Conservation (phyloP, 2,329 filamentous ascomycete genomes). For the Aspergillus sp. region DNA sequence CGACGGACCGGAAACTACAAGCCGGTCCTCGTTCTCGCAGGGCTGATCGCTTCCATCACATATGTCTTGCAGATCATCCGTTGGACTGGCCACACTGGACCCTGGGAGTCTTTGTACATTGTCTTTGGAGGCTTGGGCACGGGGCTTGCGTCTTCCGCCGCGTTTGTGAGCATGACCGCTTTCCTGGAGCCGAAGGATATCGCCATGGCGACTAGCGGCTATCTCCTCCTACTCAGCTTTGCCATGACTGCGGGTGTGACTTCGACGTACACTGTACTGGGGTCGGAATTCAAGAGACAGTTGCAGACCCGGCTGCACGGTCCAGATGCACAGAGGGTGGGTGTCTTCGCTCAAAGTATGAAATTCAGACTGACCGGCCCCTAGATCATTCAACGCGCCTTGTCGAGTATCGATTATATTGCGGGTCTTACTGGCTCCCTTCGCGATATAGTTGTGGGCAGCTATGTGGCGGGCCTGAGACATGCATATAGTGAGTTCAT, state of each 20-base stretch:
- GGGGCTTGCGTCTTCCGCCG: constrained; percentile 46
- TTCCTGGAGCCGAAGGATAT: constrained; percentile 46
- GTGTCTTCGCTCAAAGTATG: neutral
- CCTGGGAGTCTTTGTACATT: constrained; percentile 58
- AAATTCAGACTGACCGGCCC: constrained; percentile 6
- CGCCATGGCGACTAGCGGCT: constrained; percentile 50
- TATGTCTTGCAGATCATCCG: constrained; percentile 54
- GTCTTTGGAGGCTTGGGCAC: constrained; percentile 56
- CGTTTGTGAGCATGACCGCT: constrained; percentile 52
- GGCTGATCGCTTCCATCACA: constrained; percentile 48
- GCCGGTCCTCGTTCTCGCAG: constrained; percentile 51
- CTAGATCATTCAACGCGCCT: constrained; percentile 43
- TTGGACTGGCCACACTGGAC: constrained; percentile 60
- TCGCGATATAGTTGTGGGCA: constrained; percentile 26
- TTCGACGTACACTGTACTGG: constrained; percentile 37
- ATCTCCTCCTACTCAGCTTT: constrained; percentile 48
- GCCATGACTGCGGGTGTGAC: constrained; percentile 43
- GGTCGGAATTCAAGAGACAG: constrained; percentile 32
- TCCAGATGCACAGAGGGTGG: constrained; percentile 22
- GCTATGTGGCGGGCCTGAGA: constrained; percentile 27
- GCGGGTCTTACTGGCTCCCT: constrained; percentile 24
- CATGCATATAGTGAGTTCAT: constrained; percentile 27
- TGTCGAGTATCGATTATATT: constrained; percentile 43
- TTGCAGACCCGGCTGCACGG: constrained; percentile 32
- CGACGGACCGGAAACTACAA: constrained; percentile 62